Conservation (phyloP, 2,329 filamentous ascomycete genomes). For the Diaporthe citriasiana region DNA sequence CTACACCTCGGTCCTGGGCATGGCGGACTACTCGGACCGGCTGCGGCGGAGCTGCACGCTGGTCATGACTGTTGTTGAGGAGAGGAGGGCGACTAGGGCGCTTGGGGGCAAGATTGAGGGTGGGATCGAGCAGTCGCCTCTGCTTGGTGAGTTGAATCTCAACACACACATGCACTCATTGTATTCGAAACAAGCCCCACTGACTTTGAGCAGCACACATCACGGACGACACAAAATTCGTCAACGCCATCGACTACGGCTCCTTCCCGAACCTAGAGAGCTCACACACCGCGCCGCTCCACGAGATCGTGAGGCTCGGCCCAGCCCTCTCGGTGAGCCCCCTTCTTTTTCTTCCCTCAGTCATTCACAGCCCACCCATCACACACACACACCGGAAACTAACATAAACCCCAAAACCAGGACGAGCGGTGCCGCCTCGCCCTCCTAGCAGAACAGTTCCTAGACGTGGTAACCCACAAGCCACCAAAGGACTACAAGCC, state of each 20-base stretch:
- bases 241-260: constrained; percentile 65
- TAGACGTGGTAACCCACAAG: constrained; percentile 64
- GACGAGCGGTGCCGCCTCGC: constrained; percentile 64
- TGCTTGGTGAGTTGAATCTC: constrained; percentile 59
- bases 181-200: background rate
- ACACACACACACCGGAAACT: background rate
- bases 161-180: background rate
- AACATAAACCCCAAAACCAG: constrained; percentile 49
- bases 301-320: constrained; percentile 63
- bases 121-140: constrained; percentile 58
- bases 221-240: constrained; percentile 55
- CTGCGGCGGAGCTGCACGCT: constrained; percentile 66
- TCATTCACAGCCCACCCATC: too few species aligned
- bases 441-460: constrained; percentile 65
- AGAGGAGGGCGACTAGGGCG: constrained; percentile 61
- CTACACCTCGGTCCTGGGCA: constrained; percentile 65
- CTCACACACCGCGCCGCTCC: constrained; percentile 54
- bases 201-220: constrained; percentile 55
- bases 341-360: rapidly evolving
- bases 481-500: constrained; percentile 66
- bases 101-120: constrained; percentile 56
- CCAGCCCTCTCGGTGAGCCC: constrained; percentile 64
- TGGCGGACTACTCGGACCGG: constrained; percentile 60
- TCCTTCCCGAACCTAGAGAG: constrained; percentile 65
- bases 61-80: constrained; percentile 66